Base-by-base conservation (phyloP, 805 yeast genomes). In the Metschnikowia continentalis region DNA sequence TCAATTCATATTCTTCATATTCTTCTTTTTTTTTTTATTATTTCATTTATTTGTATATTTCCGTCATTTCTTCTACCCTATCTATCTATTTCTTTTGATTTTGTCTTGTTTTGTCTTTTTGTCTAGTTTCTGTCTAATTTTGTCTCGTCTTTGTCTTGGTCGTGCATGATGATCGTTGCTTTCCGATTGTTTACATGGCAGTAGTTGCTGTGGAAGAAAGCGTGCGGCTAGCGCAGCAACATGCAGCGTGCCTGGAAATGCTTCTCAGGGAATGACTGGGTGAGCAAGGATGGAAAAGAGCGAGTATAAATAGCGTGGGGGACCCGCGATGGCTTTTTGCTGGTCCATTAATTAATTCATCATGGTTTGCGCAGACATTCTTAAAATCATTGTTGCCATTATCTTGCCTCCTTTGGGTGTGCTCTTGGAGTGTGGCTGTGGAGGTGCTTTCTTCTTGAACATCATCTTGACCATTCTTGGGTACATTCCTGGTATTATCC, bases 401-500 rank as follows among this genome's bases (percentile, higher is more conserved):
- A 60, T 80, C 52, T 67, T 80, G 48, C 87, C 86, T 39, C 86
- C 86, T 48, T 69, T 82, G 57, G 86, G 85, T 50, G 87, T 82
- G 3, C 80, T 79, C 70, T 65, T 80, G 49, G 84, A 81, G 67
- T 68, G 75, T 56, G 87, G 87, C 36, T 80, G 84, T 64, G 67
- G 74, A 33, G 61, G 72, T 14, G 61, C 61, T 20, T 62, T 55
- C 49, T 61, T 47, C 60, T 56, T 88, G 61, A 86, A 86, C 69
- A 68, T 86, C 44, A 60, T 88, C 40, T 76, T 88, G 61, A 83
- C 91, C 20, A 65, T 82, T 55, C 75, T 88, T 52, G 94, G 91
- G 38, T 87, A 83, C 69, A 69, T 88, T 55, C 96, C 96, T 2
- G 95, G 88, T 52, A 76, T 83, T 47, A 63, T 84, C 14, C 89